Base-by-base conservation (phyloP, 1,284 basidiomycete species). In the Exobasidium cylindrosporum region DNA sequence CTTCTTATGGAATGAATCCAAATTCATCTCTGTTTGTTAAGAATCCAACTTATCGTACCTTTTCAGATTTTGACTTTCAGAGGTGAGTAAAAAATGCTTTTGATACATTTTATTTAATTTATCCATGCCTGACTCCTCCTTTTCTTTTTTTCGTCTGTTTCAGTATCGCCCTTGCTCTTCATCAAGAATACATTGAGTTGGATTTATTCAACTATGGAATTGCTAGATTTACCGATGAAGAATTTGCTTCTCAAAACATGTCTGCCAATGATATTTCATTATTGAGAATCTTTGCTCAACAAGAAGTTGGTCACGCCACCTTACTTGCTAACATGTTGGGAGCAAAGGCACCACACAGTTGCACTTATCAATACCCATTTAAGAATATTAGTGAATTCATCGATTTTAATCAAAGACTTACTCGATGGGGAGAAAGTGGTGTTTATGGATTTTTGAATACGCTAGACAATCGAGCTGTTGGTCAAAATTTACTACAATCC, bases 121-220 rank as follows among this genome's bases (percentile, higher is more conserved):
- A 30, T 7, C 47, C 28, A 10, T 50, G 47, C n/a, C 47, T 50
- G 47, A 14, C 43, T 14, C 14, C 43, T 14, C 43, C n/a, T 14
- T 44, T n/a, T n/a, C n/a, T n/a, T n/a, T 44, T n/a, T 44, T 14
- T n/a, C 14, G 14, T 44, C 14, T n/a, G 43, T 14, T n/a, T 44
- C 29, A 65, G 64, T 32, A 62, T 72, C 29, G 64, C 62, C 10
- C 69, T 71, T 23, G 69, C 60, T 28, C 6, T 67, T 32, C 68
- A 68, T 49, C 70, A 72, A 45, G 72, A 74, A 63, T 70, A 66
- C 60, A 74, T 74, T 53, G 72, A 74, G 67, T 63, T 72, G 21
- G 72, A 74, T 49, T 61, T 67, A 2, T 74, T 74, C 70, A 72
- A 72, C 59, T 68, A 74, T 46, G 68, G 58, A 4, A 60, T 74